Base-by-base conservation (phyloP, 257 asterid genomes). In the Misopates orontium region DNA sequence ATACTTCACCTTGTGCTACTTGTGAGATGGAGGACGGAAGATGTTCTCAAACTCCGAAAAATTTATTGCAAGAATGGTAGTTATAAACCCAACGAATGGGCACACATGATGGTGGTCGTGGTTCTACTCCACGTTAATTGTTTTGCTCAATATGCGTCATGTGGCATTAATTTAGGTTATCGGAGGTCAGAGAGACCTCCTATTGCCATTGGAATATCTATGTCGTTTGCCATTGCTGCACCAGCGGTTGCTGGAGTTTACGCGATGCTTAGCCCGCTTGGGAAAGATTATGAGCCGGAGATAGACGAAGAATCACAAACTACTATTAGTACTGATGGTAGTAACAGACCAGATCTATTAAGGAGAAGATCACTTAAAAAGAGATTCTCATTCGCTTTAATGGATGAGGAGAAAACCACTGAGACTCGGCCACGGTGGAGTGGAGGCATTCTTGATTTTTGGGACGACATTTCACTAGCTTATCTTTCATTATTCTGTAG, bases 381-480 rank as follows among this genome's bases (percentile, higher is more conserved):
- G 68, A 71, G 83, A 69, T 85, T 85, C 77, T 88, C 91, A 10
- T 88, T 88, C 68, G 87, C 84, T 10, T 31, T 21, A n/a, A 71
- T 75, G 62, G 79, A 71, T n/a, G 77, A 70, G 32, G 88, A 61
- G 44, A 83, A 83, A 75, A 20, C 50, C 0, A 65, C 77, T 6
- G 96, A 76, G 82, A 67, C 77, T 18, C 64, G 75, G 12, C 98
- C 98, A 6, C 58, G 12, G 23, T 91, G 98, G 98, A 88, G 95
- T 39, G 98, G 98, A 24, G 91, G 98, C 15, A 61, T 91, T 73
- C 80, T 91, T 62, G 95, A 91, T 72, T 71, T 91, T 47, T 91
- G 98, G 98, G 86, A 91, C 13, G 98, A 91, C 54, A 85, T 91
- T 66, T 91, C 98, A 4, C 65, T 82, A 53, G 95, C 98, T 39